Conservation (phyloP, 257 asterid genomes). For the Salvia splendens region DNA sequence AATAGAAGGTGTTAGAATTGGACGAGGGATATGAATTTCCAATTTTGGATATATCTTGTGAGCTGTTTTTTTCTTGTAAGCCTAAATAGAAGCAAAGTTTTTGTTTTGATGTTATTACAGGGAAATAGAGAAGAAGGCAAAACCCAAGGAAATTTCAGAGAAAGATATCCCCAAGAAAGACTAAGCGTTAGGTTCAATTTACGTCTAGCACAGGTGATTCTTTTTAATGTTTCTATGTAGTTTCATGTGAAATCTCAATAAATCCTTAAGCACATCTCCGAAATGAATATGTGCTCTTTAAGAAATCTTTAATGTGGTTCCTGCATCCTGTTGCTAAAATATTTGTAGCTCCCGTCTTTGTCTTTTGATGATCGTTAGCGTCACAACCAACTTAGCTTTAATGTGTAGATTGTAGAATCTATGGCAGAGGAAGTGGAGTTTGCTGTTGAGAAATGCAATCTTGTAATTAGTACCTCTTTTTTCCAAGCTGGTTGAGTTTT, state of each 20-base stretch:
- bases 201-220: conserved; percentile 13
- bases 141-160: conserved; percentile 64
- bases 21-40: not conserved
- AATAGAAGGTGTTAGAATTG: not conserved
- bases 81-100: not conserved
- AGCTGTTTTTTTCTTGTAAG: not conserved
- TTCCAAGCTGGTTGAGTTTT: not conserved
- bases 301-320: not conserved
- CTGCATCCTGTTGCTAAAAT: conserved; percentile 9
- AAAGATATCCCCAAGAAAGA: conserved; percentile 60
- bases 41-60: not conserved
- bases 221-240: conserved; percentile 15
- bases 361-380: not conserved
- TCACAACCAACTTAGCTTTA: not conserved
- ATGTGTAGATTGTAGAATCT: not conserved
- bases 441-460: conserved; percentile 4
- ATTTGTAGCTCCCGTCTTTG: not conserved
- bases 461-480: not conserved
- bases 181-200: conserved; percentile 42
- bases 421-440: not conserved
- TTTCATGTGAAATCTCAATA: conserved; percentile 15
- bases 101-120: conserved; percentile 38
- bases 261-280: not conserved
- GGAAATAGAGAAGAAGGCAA: conserved; percentile 71
- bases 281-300: conserved; percentile 22